phyloP scores from a whole-genome alignment of 768 basidiomycete genomes.

The Tylopilus subfusipes region DNA sequence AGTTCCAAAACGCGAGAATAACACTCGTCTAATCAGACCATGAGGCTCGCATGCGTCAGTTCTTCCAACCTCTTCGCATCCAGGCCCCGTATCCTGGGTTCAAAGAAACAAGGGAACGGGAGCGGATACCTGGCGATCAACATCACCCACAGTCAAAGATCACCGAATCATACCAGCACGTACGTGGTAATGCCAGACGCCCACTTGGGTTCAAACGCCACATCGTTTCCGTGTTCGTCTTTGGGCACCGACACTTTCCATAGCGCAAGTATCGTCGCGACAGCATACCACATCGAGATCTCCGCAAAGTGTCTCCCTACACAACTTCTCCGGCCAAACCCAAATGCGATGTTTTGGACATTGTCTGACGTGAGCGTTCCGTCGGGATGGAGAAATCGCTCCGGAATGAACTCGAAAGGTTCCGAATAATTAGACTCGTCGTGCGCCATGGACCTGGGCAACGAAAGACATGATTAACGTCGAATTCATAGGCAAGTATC shows the following conservation, averaged over 20 bases:
- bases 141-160: not conserved
- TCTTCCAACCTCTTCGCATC: constrained; percentile 8
- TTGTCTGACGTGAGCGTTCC: constrained; percentile 15
- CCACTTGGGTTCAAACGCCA: constrained; percentile 12
- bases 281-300: constrained; percentile 11
- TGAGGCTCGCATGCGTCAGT: not conserved
- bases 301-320: constrained; percentile 19
- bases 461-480: not conserved
- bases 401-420: constrained; percentile 35
- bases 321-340: constrained; percentile 22
- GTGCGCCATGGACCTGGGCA: constrained; percentile 16
- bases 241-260: constrained; percentile 12
- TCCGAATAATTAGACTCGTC: constrained; percentile 32
- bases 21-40: not conserved
- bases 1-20: not conserved
- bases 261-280: constrained; percentile 17
- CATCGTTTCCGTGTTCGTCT: constrained; percentile 10
- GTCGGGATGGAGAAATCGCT: constrained; percentile 30
- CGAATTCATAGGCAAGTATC: not conserved
- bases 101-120: constrained; percentile 14
- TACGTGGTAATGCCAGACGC: constrained; percentile 12
- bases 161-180: not conserved
- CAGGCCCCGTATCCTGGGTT: constrained; percentile 12
- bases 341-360: constrained; percentile 15
- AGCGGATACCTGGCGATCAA: constrained; percentile 8